Evolutionary conservation across 768 basidiomycete species (phyloP).

Genomic region (Rhizopogon rudus): DNA sequence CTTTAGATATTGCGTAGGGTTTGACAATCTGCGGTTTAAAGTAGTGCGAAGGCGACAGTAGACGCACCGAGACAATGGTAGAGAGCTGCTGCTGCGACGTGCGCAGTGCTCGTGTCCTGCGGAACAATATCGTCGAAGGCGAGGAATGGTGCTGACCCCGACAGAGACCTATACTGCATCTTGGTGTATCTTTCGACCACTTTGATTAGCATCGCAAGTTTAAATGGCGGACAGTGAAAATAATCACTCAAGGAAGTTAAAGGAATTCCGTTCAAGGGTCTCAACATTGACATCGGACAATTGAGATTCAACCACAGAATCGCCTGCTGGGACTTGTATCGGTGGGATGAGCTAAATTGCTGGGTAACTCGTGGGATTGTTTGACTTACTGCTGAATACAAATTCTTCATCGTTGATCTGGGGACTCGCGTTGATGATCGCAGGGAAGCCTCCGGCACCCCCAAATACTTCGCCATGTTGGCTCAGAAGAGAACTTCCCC

Average conservation of each 20-base stretch:
- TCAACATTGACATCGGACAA: conserved; percentile 50
- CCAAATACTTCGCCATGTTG: conserved; percentile 37
- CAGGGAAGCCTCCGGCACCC: conserved; percentile 47
- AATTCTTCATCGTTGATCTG: conserved; percentile 57
- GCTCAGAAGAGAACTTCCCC: conserved; percentile 56
- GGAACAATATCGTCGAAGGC: conserved; percentile 67
- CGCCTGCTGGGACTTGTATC: conserved; percentile 22
- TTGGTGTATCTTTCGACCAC: conserved; percentile 56
- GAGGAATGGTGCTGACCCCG: conserved; percentile 40
- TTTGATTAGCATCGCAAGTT: conserved; percentile 8
- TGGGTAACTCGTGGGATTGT: not conserved
- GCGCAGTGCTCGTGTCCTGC: conserved; percentile 58
- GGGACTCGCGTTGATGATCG: conserved; percentile 27
- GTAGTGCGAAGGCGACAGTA: not conserved
- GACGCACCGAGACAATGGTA: conserved; percentile 78
- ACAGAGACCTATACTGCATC: conserved; percentile 65
- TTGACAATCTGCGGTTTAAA: not conserved
- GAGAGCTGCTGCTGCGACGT: conserved; percentile 77
- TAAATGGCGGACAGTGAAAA: not conserved
- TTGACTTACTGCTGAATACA: conserved; percentile 53
- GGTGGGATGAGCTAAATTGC: conserved; percentile 11
- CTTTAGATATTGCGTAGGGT: not conserved
- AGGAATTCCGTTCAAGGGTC: conserved; percentile 69
- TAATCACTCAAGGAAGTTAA: conserved; percentile 71
- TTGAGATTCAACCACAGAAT: conserved; percentile 39